Evolutionary conservation across 345 rosid genomes (phyloP), one percentile per base, ranked within the genome.

Genomic region (Dimocarpus longan): DNA sequence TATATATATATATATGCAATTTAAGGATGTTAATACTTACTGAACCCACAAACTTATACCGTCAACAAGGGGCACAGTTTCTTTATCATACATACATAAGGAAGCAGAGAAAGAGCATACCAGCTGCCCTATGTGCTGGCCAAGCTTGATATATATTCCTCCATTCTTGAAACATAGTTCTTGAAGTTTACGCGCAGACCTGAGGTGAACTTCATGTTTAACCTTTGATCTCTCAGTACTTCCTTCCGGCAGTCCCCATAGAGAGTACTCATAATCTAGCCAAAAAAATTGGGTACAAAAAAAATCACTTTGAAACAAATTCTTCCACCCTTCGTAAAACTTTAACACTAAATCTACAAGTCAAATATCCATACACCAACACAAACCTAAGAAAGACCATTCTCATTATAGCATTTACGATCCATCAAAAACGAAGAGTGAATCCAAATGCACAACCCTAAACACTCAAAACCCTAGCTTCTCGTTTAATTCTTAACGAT

Each of bases 111-210:
- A 69, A 59, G 52, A 60, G 73, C 84, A 84, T 88, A 96, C 98
- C 89, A 92, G 80, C 84, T 96, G 95, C 42, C 98, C 98, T 39
- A 94, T 83, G 81, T 93, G 97, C 85, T 96, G 98, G 32, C 99
- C 98, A n/a, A 94, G 97, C 88, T 96, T 94, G 78, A 94, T 93
- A 82, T 94, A 93, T 72, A 96, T 88, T 78, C 98, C 99, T 80
- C 98, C 98, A 83, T 96, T 94, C 83, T 71, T 90, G 80, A 94
- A 96, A 87, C 97, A 97, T 18, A 93, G 88, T 64, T 94, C 95
- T 82, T 91, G 97, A 81, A 94, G 98, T 90, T 94, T 94, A 6
- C 54, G 86, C 0, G 99, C 98, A 9, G 98, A 96, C 81, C 98
- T 89, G 67, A 91, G 86, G 82, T 96, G 98, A 82, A 97, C 99